Percentiles rank a stretch among this genome's conserved stretches.
Evolutionary conservation across 352 stramenopile genomes (phyloP).

Genomic region (Globisporangium iwayamae): DNA sequence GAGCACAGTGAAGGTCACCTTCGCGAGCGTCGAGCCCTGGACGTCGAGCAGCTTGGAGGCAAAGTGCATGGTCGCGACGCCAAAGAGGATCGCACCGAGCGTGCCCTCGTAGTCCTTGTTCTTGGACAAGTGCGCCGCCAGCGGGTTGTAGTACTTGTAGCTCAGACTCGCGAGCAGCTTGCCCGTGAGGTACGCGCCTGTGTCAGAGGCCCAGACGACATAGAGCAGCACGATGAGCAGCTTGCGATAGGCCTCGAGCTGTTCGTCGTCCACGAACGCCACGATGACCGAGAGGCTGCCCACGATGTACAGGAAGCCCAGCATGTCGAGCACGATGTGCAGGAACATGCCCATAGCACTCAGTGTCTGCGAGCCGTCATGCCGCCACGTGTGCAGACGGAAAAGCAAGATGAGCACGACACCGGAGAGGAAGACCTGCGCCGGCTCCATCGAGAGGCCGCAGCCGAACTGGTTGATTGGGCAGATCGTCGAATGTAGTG

Average conservation of each 20-base stretch:
- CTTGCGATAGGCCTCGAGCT: constrained; percentile 50
- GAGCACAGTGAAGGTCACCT: constrained; percentile 83
- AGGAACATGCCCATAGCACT: constrained; percentile 20
- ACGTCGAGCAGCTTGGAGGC: constrained; percentile 44
- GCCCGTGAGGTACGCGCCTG: constrained; percentile 92
- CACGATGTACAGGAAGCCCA: constrained; percentile 73
- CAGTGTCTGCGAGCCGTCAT: constrained; percentile 9
- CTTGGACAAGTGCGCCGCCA: constrained; percentile 88
- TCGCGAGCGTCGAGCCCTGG: constrained; percentile 72
- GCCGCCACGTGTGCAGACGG: constrained; percentile 23
- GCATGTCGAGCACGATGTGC: constrained; percentile 54
- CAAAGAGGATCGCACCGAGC: constrained; percentile 81
- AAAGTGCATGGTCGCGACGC: constrained; percentile 86
- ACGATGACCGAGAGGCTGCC: constrained; percentile 58
- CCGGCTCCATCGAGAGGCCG: constrained; percentile 40
- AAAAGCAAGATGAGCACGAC: constrained; percentile 60
- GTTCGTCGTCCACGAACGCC: constrained; percentile 61
- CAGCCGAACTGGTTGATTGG: constrained; percentile 72
- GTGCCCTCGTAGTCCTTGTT: constrained; percentile 97
- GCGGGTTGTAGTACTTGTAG: constrained; percentile 77
- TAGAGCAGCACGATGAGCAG: constrained; percentile 66
- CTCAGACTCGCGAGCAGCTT: constrained; percentile 86
- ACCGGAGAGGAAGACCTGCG: constrained; percentile 47
- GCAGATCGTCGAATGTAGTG: constrained; percentile 61
- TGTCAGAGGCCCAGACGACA: constrained; percentile 85